Evolutionary conservation across 306 rosid genomes (phyloP), one percentile per base, ranked within the genome.

Genomic region (Trifolium repens): DNA sequence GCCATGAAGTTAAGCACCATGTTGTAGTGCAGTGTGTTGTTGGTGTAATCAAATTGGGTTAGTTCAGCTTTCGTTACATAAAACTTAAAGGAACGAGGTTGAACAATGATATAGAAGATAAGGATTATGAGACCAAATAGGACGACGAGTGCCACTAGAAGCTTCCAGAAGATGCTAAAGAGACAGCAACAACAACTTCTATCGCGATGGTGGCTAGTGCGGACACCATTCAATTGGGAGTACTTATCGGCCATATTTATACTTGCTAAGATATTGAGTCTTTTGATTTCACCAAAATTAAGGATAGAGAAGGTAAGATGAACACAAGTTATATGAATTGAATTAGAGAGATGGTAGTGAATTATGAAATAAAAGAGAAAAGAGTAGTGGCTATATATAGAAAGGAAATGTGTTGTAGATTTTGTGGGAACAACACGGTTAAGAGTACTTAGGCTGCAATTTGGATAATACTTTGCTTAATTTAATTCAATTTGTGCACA

Each of bases 81-180:
- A 47, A 86, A 89, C 26, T 85, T 86, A 84, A 90, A 70, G n/a
- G 43, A 3, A 16, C 81, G 86, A 2, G 96, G 98, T 3, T 80
- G 89, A 50, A 90, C 78, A 9, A 90, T 49, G 53, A 90, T 89
- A 83, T 86, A 92, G 84, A 93, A 83, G 74, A 89, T 71, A 14
- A 93, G 68, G n/a, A 77, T 30, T 2, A 82, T 86, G 2, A 89
- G 82, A 2, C 81, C 87, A 8, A 30, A 8, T 10, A 82, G 32
- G 60, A 89, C 12, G 17, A 83, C 62, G 49, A 82, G 67, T n/a
- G 81, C 14, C 2, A 84, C 12, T 14, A 87, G 61, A 42, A 89
- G 67, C 79, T 86, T 87, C 85, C 87, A 84, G 24, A 91, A 43
- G 60, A 83, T 34, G 78, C 92, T 66, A 43, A 84, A 87, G 63